Conservation (phyloP, 495 filamentous ascomycete genomes). For the Neurospora sp. region DNA sequence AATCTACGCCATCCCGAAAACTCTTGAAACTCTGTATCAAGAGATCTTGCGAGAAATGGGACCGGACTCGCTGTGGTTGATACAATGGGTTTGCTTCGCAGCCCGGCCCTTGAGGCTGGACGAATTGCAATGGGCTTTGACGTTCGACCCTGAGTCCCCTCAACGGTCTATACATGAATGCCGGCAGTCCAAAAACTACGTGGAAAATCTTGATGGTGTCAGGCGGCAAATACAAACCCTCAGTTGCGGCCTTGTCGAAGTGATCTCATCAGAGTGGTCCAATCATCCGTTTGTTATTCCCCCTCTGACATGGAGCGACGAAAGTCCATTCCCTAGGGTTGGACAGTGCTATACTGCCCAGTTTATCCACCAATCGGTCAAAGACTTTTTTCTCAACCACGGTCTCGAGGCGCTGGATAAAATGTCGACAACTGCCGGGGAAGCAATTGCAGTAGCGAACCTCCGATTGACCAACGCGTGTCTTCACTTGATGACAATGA, state of each 20-base stretch:
- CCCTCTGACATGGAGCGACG: not conserved
- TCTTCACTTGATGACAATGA: slow-evolving; percentile 13
- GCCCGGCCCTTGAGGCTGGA: slow-evolving; percentile 14
- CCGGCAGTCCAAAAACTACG: slow-evolving; percentile 3
- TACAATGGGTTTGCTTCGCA: slow-evolving; percentile 28
- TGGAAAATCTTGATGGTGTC: slow-evolving; percentile 10
- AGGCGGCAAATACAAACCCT: slow-evolving; percentile 19
- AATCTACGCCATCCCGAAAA: slow-evolving; percentile 11
- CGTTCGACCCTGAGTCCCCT: slow-evolving; percentile 14
- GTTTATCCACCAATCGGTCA: slow-evolving; percentile 33
- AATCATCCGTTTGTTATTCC: not conserved
- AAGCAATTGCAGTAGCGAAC: slow-evolving; percentile 10
- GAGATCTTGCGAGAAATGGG: slow-evolving; percentile 14
- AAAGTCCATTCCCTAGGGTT: not conserved
- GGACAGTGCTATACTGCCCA: slow-evolving; percentile 12
- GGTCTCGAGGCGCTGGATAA: slow-evolving; percentile 10
- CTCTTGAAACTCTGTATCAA: slow-evolving; percentile 20
- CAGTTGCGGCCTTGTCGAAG: slow-evolving; percentile 27
- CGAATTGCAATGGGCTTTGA: slow-evolving; percentile 24
- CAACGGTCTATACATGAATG: slow-evolving; percentile 10
- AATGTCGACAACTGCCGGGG: not conserved
- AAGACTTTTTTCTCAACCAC: slow-evolving; percentile 25
- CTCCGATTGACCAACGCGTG: slow-evolving; percentile 12
- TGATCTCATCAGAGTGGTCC: not conserved
- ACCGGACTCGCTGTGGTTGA: slow-evolving; percentile 10